Percentiles rank a stretch among this genome's conserved stretches.
Conservation (phyloP, 208 protist genomes). For the Leishmania martiniquensis region DNA sequence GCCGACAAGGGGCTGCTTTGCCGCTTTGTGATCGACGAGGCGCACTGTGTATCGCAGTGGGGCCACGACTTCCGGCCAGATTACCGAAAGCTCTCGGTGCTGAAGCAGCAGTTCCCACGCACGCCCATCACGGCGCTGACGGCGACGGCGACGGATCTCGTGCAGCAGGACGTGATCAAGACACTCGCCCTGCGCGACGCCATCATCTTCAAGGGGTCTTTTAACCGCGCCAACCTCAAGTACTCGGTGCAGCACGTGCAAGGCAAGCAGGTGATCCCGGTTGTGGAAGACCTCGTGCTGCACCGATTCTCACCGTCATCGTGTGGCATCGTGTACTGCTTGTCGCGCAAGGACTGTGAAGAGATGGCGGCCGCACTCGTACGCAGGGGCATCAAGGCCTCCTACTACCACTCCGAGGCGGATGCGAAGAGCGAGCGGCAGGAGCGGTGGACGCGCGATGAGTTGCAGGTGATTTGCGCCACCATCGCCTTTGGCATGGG, state of each 20-base stretch:
- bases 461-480: slow-evolving; percentile 95
- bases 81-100: slow-evolving; percentile 76
- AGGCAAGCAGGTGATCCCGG: slow-evolving; percentile 41
- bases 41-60: slow-evolving; percentile 97
- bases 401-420: slow-evolving; percentile 83
- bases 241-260: slow-evolving; percentile 74
- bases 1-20: slow-evolving; percentile 56
- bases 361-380: slow-evolving; percentile 68
- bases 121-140: slow-evolving; percentile 86
- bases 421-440: slow-evolving; percentile 75
- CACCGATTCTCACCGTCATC: slow-evolving; percentile 58
- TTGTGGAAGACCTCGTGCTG: slow-evolving; percentile 72
- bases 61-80: slow-evolving; percentile 96
- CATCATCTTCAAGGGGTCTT: slow-evolving; percentile 84
- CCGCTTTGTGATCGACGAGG: slow-evolving; percentile 95
- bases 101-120: slow-evolving; percentile 70
- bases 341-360: slow-evolving; percentile 85
- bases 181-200: slow-evolving; percentile 61
- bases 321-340: slow-evolving; percentile 90
- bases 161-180: slow-evolving; percentile 91
- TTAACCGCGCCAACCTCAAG: slow-evolving; percentile 80
- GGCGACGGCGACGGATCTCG: slow-evolving; percentile 81
- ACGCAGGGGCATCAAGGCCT: slow-evolving; percentile 56
- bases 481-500: slow-evolving; percentile 99
- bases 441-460: slow-evolving; percentile 90